phyloP scores from a whole-genome alignment of 345 rosid species.

The Cochlearia excelsa region DNA sequence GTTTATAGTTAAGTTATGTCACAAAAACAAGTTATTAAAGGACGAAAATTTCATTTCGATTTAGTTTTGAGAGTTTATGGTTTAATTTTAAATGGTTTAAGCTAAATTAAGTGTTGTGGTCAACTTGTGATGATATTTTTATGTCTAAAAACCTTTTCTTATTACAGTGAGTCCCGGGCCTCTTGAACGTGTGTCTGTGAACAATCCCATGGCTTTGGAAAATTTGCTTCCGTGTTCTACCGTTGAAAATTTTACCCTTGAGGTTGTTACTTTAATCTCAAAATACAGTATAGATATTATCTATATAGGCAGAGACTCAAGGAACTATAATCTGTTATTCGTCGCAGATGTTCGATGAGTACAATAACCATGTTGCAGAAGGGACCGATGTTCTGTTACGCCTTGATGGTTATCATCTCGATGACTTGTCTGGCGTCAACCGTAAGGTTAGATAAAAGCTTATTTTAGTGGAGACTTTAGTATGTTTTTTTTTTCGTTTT shows the following conservation, averaged over 20 bases:
- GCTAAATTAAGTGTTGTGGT: too few relatives aligned
- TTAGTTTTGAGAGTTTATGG: too few relatives aligned
- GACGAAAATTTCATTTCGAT: too few relatives aligned
- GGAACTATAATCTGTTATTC: background rate
- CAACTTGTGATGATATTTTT: slow-evolving; percentile 2
- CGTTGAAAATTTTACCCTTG: slow-evolving; percentile 41
- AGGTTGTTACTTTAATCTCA: slow-evolving; percentile 35
- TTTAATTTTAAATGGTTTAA: too few relatives aligned
- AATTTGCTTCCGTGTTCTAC: slow-evolving; percentile 44
- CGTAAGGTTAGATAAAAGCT: slow-evolving; percentile 41
- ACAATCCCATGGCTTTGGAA: slow-evolving; percentile 24
- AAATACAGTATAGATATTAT: too few relatives aligned
- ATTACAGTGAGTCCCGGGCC: slow-evolving; percentile 55
- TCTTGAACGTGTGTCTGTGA: slow-evolving; percentile 28
- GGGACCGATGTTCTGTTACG: slow-evolving; percentile 43
- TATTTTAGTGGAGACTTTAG: background rate
- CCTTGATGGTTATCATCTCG: slow-evolving; percentile 45
- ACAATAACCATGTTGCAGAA: slow-evolving; percentile 47
- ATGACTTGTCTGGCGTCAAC: slow-evolving; percentile 35
- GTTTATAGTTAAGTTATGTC: too few relatives aligned
- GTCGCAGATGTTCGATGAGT: slow-evolving; percentile 54
- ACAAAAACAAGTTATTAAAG: too few relatives aligned
- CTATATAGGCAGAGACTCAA: too few relatives aligned
- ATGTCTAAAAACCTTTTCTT: background rate
- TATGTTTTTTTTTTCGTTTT: background rate